phyloP scores from a whole-genome alignment of 2,329 filamentous ascomycete genomes.

The Nannizziopsis barbatae region DNA sequence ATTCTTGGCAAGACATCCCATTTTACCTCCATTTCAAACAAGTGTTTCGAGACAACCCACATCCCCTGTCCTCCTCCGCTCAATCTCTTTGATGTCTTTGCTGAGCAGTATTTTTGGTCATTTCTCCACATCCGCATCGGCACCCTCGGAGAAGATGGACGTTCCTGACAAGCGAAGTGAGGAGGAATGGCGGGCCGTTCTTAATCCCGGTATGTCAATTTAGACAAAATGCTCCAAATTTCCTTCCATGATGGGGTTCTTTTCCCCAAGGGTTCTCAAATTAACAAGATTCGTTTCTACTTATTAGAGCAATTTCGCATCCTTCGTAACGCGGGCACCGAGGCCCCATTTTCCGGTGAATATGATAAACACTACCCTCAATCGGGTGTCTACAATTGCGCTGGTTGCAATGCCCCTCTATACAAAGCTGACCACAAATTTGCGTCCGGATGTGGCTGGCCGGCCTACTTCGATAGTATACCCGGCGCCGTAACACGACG shows the following conservation, averaged over 20 bases:
- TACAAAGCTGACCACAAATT: conserved; percentile 95
- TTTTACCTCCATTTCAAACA: background rate
- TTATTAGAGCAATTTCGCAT: conserved; percentile 85
- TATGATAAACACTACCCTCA: conserved; percentile 77
- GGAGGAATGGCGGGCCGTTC: conserved; percentile 78
- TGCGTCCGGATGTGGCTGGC: conserved; percentile 93
- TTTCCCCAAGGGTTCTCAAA: background rate
- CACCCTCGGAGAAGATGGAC: conserved; percentile 15
- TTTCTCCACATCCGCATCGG: conserved; percentile 38
- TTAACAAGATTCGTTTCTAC: background rate
- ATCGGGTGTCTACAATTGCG: conserved; percentile 73
- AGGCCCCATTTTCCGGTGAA: conserved; percentile 64
- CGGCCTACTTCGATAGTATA: conserved; percentile 91
- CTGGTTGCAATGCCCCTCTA: conserved; percentile 72
- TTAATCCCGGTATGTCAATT: conserved; percentile 52
- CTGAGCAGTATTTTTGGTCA: conserved; percentile 63
- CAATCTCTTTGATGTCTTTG: conserved; percentile 52
- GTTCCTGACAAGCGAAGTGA: conserved; percentile 61
- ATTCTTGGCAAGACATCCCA: background rate
- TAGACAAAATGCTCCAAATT: background rate
- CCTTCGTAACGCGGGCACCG: conserved; percentile 84
- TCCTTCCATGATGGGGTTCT: conserved; percentile 18
- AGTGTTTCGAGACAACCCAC: background rate
- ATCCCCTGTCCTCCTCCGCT: background rate
- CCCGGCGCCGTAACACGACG: conserved; percentile 80